These are phyloP conservation scores for Starmerella stellata DNA, from an alignment of 805 yeast genomes.

Conservation along the genomic window DNA sequence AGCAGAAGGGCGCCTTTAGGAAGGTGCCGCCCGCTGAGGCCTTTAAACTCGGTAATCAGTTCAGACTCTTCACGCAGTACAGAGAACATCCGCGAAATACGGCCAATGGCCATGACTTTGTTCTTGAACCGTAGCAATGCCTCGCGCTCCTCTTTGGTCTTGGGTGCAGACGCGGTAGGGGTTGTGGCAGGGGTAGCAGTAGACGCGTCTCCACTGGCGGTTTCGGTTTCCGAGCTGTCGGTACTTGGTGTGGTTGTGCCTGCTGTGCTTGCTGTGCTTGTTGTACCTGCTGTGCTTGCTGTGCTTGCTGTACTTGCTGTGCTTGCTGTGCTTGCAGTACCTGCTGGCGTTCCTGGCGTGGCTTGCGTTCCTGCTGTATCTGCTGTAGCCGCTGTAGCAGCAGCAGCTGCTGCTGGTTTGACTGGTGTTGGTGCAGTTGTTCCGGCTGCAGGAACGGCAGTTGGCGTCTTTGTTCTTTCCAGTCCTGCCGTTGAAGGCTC, in stretches of 20 bases:
- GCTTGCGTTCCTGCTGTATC: too few species aligned
- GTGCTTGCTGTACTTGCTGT: too few species aligned
- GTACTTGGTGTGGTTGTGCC: too few species aligned
- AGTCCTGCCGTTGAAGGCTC: too few species aligned
- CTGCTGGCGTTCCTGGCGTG: too few species aligned
- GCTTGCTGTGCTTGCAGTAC: too few species aligned
- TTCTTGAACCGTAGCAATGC: constrained; percentile 30
- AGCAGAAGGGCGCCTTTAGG: constrained; percentile 75
- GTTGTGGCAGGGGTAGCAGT: neutral
- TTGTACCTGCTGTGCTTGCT: too few species aligned
- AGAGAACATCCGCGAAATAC: constrained; percentile 81
- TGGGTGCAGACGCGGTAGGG: neutral
- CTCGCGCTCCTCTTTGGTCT: constrained; percentile 12
- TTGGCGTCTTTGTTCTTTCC: too few species aligned
- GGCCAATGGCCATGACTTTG: constrained; percentile 89
- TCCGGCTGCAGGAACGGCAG: neutral
- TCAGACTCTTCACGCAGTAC: constrained; percentile 78
- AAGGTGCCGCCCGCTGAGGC: constrained; percentile 40
- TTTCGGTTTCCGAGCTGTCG: neutral
- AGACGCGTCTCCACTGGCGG: too few species aligned
- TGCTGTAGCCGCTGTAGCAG: too few species aligned
- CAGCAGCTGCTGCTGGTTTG: neutral
- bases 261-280: too few species aligned
- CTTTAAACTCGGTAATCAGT: constrained; percentile 61
- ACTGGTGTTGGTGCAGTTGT: neutral